These are phyloP conservation scores for Neurospora sp. DNA, from an alignment of 495 filamentous ascomycete genomes.

Conservation along the genomic window DNA sequence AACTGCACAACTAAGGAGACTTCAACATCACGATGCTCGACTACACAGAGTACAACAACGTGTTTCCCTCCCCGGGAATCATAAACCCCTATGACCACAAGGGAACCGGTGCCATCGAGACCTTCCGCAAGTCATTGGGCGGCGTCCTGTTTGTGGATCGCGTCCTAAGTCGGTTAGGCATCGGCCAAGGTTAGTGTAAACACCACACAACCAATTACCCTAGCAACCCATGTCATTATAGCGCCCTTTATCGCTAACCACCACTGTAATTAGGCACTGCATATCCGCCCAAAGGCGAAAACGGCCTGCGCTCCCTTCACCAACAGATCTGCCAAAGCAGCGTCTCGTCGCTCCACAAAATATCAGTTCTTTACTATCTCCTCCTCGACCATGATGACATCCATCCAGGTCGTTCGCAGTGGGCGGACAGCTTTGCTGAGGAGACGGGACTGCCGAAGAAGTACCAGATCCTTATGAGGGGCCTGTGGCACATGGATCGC, in stretches of 20 bases:
- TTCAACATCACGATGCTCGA: slow-evolving; percentile 25
- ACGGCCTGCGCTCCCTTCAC: slow-evolving; percentile 54
- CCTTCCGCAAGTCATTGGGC: slow-evolving; percentile 51
- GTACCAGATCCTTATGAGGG: slow-evolving; percentile 67
- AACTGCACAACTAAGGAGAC: not conserved
- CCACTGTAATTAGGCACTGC: slow-evolving; percentile 34
- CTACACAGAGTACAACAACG: slow-evolving; percentile 46
- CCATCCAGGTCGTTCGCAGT: slow-evolving; percentile 29
- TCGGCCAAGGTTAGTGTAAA: slow-evolving; percentile 28
- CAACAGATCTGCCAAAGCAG: slow-evolving; percentile 47
- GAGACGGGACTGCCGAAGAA: slow-evolving; percentile 42
- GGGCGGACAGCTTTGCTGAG: slow-evolving; percentile 47
- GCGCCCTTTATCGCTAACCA: not conserved
- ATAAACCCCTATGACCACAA: slow-evolving; percentile 49
- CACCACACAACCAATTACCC: slow-evolving; percentile 1
- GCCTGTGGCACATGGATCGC: slow-evolving; percentile 71
- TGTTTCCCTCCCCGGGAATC: slow-evolving; percentile 53
- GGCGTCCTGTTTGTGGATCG: slow-evolving; percentile 66
- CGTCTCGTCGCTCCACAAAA: slow-evolving; percentile 59
- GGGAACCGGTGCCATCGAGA: slow-evolving; percentile 46
- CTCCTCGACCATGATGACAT: slow-evolving; percentile 59
- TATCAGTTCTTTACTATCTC: slow-evolving; percentile 71
- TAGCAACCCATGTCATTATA: not conserved
- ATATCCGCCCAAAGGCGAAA: slow-evolving; percentile 61
- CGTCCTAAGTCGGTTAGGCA: slow-evolving; percentile 56